Conservation (phyloP, 768 basidiomycete species). For the Kwoniella dendrophila region DNA sequence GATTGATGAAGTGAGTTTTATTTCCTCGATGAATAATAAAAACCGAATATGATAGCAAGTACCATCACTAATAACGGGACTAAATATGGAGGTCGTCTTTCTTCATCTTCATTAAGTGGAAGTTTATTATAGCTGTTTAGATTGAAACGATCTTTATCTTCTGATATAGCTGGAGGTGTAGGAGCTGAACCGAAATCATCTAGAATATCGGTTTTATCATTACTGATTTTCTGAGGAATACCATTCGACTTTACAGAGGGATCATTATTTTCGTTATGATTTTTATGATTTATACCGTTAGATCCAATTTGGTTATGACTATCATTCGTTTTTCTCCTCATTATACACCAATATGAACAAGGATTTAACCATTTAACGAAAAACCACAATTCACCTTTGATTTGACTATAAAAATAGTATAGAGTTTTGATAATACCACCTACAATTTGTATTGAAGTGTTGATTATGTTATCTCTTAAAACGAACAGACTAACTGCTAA, state of each 20-base stretch:
- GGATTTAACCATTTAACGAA: conserved; percentile 9
- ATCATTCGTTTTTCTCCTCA: not conserved
- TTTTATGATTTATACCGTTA: not conserved
- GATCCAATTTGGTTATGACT: not conserved
- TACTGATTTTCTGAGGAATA: not conserved
- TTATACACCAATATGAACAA: conserved; percentile 2
- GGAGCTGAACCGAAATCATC: not conserved
- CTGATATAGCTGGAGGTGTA: too few species aligned
- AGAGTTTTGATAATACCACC: not conserved
- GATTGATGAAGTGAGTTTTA: too few species aligned
- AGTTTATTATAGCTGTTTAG: too few species aligned
- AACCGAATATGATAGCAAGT: not conserved
- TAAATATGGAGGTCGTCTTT: not conserved
- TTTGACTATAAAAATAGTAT: conserved; percentile 16
- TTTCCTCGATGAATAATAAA: not conserved
- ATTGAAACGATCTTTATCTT: too few species aligned
- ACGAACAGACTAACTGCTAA: not conserved
- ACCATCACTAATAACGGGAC: not conserved
- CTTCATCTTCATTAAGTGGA: not conserved
- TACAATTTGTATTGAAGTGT: not conserved
- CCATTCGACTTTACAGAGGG: not conserved
- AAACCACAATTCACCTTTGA: conserved; percentile 16
- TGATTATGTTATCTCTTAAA: conserved; percentile 10
- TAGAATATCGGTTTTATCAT: not conserved
- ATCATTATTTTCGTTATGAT: not conserved